phyloP scores from a whole-genome alignment of 2,329 filamentous ascomycete species.

The Apiospora sp. region DNA sequence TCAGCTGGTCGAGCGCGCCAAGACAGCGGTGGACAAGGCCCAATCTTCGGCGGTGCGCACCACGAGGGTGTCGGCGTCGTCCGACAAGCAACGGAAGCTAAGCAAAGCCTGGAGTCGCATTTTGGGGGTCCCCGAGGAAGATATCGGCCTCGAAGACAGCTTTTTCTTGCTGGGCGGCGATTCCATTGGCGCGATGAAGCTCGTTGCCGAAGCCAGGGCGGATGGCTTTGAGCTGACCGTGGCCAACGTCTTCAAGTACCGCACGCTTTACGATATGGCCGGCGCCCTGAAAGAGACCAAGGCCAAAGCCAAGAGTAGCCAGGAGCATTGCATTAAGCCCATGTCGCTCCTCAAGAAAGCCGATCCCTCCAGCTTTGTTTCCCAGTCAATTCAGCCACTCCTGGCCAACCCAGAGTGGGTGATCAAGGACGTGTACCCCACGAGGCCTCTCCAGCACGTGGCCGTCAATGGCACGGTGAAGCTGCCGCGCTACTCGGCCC shows the following conservation, averaged over 20 bases:
- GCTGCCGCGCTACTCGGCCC: slow-evolving; percentile 66
- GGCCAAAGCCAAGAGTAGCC: slow-evolving; percentile 27
- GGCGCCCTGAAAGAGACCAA: slow-evolving; percentile 52
- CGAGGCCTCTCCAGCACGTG: slow-evolving; percentile 65
- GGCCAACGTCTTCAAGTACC: slow-evolving; percentile 61
- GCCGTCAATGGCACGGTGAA: slow-evolving; percentile 66
- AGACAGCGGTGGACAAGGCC: slow-evolving; percentile 26
- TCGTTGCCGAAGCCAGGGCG: slow-evolving; percentile 62
- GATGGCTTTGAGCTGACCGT: slow-evolving; percentile 60
- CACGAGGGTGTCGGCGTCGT: slow-evolving; percentile 48
- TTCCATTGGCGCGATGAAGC: slow-evolving; percentile 67
- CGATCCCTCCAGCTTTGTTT: slow-evolving; percentile 50
- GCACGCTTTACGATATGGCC: slow-evolving; percentile 61
- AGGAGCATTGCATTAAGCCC: slow-evolving; percentile 46
- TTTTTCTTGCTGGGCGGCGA: slow-evolving; percentile 69
- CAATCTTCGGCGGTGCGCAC: slow-evolving; percentile 29
- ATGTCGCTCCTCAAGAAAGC: slow-evolving; percentile 59
- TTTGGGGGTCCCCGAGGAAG: slow-evolving; percentile 51
- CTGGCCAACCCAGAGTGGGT: slow-evolving; percentile 59
- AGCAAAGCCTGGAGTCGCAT: slow-evolving; percentile 58
- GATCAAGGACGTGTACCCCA: slow-evolving; percentile 64
- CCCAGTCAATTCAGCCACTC: slow-evolving; percentile 56
- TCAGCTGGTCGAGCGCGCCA: slow-evolving; percentile 39
- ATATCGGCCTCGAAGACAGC: slow-evolving; percentile 62
- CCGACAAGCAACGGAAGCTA: slow-evolving; percentile 53